Evolutionary conservation across 129 eudicot species (phyloP).

Genomic region (Helianthus annuus): DNA sequence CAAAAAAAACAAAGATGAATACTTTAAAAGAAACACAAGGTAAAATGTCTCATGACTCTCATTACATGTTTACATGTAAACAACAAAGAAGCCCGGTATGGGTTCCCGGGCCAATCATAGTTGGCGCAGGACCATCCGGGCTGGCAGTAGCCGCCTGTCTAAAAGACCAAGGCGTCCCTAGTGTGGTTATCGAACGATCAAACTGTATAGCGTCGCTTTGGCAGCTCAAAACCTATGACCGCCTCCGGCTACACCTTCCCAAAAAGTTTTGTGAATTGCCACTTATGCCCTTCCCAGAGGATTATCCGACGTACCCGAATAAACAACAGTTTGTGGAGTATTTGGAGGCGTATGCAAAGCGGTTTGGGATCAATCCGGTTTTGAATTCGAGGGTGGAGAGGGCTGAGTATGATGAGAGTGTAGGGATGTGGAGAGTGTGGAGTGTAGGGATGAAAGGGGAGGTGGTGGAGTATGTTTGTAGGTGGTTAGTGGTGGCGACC

Average conservation of each 20-base stretch:
- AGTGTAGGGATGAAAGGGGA: slow-evolving; percentile 37
- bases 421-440: slow-evolving; percentile 77
- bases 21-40: slow-evolving; percentile 58
- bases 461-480: slow-evolving; percentile 63
- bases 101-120: slow-evolving; percentile 72
- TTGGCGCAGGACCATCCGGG: slow-evolving; percentile 90
- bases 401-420: slow-evolving; percentile 58
- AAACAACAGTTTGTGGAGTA: slow-evolving; percentile 70
- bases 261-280: slow-evolving; percentile 90
- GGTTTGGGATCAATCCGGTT: slow-evolving; percentile 64
- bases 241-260: slow-evolving; percentile 79
- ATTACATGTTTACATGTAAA: not conserved
- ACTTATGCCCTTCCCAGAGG: slow-evolving; percentile 68
- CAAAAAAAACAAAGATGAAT: slow-evolving; percentile 17
- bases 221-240: slow-evolving; percentile 89
- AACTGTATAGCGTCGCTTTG: slow-evolving; percentile 86
- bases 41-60: slow-evolving; percentile 57
- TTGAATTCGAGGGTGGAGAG: slow-evolving; percentile 59
- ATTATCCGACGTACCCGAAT: slow-evolving; percentile 77
- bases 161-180: slow-evolving; percentile 56
- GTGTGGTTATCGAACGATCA: slow-evolving; percentile 65
- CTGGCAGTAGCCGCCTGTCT: slow-evolving; percentile 72
- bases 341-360: slow-evolving; percentile 59
- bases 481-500: slow-evolving; percentile 98
- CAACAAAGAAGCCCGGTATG: slow-evolving; percentile 30